Evolutionary conservation across 352 stramenopile genomes (phyloP).

Genomic region (Lagenidium giganteum): DNA sequence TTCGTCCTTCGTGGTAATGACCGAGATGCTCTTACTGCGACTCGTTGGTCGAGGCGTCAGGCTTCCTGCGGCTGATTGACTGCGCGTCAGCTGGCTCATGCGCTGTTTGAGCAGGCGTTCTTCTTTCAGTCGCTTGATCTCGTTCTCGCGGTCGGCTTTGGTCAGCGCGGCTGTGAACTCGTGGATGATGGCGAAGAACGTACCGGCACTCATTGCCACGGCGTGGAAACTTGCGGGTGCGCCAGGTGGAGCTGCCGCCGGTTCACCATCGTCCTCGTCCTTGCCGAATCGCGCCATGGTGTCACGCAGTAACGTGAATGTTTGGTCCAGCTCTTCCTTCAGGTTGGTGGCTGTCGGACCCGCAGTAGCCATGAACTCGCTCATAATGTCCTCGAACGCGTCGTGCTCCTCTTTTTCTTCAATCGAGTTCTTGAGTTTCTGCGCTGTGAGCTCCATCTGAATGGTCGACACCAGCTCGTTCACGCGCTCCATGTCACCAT

Average conservation of each 20-base stretch:
- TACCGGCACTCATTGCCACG: slow-evolving; percentile 32
- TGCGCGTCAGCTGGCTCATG: slow-evolving; percentile 31
- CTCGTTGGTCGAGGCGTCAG: too few species aligned
- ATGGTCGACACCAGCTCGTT: slow-evolving; percentile 57
- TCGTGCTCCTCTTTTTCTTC: slow-evolving; percentile 60
- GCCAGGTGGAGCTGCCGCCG: background rate
- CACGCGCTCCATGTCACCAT: slow-evolving; percentile 61
- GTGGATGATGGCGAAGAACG: slow-evolving; percentile 73
- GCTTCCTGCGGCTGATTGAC: too few species aligned
- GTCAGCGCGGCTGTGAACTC: slow-evolving; percentile 75
- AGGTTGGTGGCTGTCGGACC: slow-evolving; percentile 20
- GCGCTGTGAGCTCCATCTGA: slow-evolving; percentile 51
- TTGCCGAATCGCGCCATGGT: slow-evolving; percentile 65
- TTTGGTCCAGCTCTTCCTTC: slow-evolving; percentile 43
- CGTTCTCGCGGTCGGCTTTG: slow-evolving; percentile 75
- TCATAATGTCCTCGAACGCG: slow-evolving; percentile 62
- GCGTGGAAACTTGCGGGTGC: slow-evolving; percentile 18
- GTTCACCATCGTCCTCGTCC: slow-evolving; percentile 24
- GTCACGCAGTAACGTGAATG: slow-evolving; percentile 39
- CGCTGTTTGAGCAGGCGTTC: slow-evolving; percentile 53
- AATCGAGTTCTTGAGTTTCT: slow-evolving; percentile 73
- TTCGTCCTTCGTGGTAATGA: slow-evolving; percentile 5
- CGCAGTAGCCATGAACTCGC: slow-evolving; percentile 45
- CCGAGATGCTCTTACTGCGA: too few species aligned
- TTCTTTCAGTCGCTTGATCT: slow-evolving; percentile 60